Base-by-base conservation (phyloP, 768 basidiomycete species). In the Termitomyces sp. region DNA sequence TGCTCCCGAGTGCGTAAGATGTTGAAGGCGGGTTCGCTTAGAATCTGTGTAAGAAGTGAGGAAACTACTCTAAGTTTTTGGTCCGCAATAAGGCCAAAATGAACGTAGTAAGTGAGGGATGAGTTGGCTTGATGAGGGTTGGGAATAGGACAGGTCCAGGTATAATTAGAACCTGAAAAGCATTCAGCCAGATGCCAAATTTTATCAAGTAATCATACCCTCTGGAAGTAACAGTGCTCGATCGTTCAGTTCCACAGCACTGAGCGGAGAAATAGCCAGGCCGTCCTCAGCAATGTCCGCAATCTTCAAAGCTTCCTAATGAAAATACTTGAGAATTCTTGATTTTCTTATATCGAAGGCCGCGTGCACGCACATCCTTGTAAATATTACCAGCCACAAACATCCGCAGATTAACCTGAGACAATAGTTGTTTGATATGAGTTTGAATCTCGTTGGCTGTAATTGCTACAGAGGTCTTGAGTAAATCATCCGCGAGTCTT, bases 1-100 rank as follows among this genome's bases (percentile, higher is more conserved):
- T 99, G 97, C 67, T 98, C 93, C 68, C 92, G 87, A 4, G 95
- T 98, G 29, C 97, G 87, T 31, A 99, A 81, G 23, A 86, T 76
- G 67, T 96, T 87, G 73, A 98, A 99, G 10, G 90, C 83, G 1
- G 95, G 96, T 64, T 99, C 97, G n/a, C 81, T 77, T 37, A 95
- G 78, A 56, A 98, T 89, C 63, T 95, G 92, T 0, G 80, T 80
- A 23, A 98, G 83, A 14, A 99, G 79, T 2, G 84, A 73, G 23
- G 87, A 79, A 1, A 79, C 77, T 25, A 90, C 86, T 4, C 95
- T 86, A 11, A 83, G 73, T 19, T 70, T 78, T 45, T 83, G 79
- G 66, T 95, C 84, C 7, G 75, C 75, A 32, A 85, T 68, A 38
- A 85, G 77, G 11, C 95, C 95, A 58, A 90, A 78, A 65, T 92